Evolutionary conservation across 768 basidiomycete genomes (phyloP), one percentile per base, ranked within the genome.

Genomic region (Amanita pseudoporphyria): DNA sequence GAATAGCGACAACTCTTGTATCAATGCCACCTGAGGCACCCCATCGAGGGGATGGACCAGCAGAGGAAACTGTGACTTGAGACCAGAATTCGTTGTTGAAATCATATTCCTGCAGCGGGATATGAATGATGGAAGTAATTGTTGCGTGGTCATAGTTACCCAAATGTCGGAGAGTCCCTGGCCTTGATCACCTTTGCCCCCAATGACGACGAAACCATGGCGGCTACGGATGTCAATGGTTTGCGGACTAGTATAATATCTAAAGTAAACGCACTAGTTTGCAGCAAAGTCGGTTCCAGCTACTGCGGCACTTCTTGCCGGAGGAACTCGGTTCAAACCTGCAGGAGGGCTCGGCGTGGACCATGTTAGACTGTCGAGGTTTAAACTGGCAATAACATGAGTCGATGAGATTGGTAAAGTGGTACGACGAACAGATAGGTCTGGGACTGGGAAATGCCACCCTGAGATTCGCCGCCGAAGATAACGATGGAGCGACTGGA

Each of bases 81-180:
- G 81, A 72, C 88, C 88, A 91, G 60, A 90, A 90, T 51, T 87
- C 70, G 57, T 80, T 82, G 51, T 61, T 74, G 57, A 81, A 89
- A 63, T 87, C 84, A 57, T 72, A 91, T 65, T 87, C 86, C 86
- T 88, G 57, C 21, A n/a, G 21, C 21, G 42, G 33, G 38, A 30
- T 5, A 31, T 61, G 49, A 49, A 26, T 42, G 22, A 46, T 9
- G 37, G 41, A 44, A 30, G 5, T 21, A 33, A 10, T 41, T 18
- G 51, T 22, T 26, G 22, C 14, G 16, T 6, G 32, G 4, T 7
- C 24, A 52, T 39, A 62, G 76, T 56, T 62, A 88, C 88, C 87
- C 87, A 90, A 51, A 80, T 73, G 58, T 90, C 88, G 3, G 73
- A 70, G 52, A 88, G 64, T 13, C 81, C 69, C 30, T 69, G 62